phyloP scores from a whole-genome alignment of 495 filamentous ascomycete genomes.

The Hyaloscypha variabilis region DNA sequence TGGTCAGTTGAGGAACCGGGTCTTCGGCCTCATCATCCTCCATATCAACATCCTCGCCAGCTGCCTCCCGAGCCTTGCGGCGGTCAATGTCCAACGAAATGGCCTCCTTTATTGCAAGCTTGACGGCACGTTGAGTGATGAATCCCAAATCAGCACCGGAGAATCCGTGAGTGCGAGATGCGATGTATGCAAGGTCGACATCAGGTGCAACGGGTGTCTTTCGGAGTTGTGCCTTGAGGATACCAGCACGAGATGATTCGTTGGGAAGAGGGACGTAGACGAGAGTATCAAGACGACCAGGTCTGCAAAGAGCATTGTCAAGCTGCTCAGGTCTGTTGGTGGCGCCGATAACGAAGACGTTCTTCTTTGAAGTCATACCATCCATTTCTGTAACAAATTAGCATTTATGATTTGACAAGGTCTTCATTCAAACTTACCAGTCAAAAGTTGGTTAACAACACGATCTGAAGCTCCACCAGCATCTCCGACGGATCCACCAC shows the following conservation, averaged over 20 bases:
- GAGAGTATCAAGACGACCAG: conserved; percentile 95
- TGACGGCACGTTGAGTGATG: conserved; percentile 97
- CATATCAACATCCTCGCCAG: conserved; percentile 80
- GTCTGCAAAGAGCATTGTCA: conserved; percentile 95
- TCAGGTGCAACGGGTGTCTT: conserved; percentile 93
- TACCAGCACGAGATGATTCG: conserved; percentile 80
- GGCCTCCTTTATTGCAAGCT: conserved; percentile 98
- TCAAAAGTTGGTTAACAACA: conserved; percentile 99
- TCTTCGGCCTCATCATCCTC: conserved; percentile 83
- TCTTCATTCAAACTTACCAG: conserved; percentile 63
- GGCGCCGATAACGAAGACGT: conserved; percentile 98
- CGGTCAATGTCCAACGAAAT: conserved; percentile 88
- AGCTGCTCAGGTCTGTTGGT: conserved; percentile 99
- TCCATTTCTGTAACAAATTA: conserved; percentile 83
- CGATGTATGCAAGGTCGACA: conserved; percentile 88
- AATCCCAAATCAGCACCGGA: conserved; percentile 99
- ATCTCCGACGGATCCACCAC: conserved; percentile 96
- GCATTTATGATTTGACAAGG: conserved; percentile 28
- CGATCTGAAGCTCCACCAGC: conserved; percentile 98
- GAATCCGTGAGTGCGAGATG: conserved; percentile 97
- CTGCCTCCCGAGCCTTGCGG: conserved; percentile 83
- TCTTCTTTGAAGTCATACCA: conserved; percentile 99
- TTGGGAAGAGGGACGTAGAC: conserved; percentile 98
- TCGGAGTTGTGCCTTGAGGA: conserved; percentile 94
- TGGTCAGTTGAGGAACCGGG: conserved; percentile 94